These are phyloP conservation scores for Rhodomyrtus tomentosa DNA, from an alignment of 345 rosid genomes.

Conservation along the genomic window DNA sequence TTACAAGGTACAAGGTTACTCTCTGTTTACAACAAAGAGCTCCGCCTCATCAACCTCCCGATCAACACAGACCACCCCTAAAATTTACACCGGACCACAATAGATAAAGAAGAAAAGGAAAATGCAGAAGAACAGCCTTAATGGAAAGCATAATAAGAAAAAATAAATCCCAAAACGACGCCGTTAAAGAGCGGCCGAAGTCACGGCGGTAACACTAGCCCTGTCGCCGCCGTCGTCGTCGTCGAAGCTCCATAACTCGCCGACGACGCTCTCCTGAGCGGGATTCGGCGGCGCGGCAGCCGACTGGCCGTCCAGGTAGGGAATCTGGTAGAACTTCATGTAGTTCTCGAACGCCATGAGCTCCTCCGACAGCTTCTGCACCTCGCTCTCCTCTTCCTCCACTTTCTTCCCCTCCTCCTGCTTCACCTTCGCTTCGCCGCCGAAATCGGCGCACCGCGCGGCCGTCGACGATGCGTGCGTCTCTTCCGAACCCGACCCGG, in stretches of 20 bases:
- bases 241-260: constrained; percentile 55
- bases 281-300: constrained; percentile 8
- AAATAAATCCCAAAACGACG: neutral
- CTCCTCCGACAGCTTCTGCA: constrained; percentile 53
- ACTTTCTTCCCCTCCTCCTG: constrained; percentile 7
- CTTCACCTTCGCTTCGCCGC: neutral
- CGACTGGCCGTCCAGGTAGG: constrained; percentile 61
- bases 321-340: constrained; percentile 72
- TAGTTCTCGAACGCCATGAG: constrained; percentile 58
- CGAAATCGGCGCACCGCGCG: neutral
- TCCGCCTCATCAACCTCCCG: neutral
- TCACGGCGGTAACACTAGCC: neutral
- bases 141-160: neutral
- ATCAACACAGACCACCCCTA: neutral
- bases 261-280: constrained; percentile 38
- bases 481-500: constrained; percentile 5
- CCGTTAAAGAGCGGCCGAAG: neutral
- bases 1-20: neutral
- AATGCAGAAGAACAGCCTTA: no score
- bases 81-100: neutral
- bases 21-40: neutral
- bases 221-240: neutral
- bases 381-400: constrained; percentile 28
- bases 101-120: neutral
- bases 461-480: neutral